Percentiles rank a stretch among this genome's conserved stretches.
Evolutionary conservation across 192 early-diverging fungal species (phyloP).

Genomic region (Pecoramyces ruminantium): DNA sequence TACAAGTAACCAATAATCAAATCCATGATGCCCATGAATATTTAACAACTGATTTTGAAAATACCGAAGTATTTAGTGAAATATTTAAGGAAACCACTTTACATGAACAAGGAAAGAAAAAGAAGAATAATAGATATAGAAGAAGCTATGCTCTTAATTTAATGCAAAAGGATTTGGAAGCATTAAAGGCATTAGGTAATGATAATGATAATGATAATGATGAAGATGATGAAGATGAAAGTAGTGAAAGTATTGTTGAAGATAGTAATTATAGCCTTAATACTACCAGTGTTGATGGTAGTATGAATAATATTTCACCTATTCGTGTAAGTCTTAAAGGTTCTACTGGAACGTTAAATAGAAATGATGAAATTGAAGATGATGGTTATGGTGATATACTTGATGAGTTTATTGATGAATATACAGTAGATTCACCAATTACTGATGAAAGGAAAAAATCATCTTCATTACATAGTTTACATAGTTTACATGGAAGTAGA

Average conservation of each 20-base stretch:
- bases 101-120: not conserved
- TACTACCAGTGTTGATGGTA: not conserved
- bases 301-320: not conserved
- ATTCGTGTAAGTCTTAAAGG: not conserved
- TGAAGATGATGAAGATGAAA: not conserved
- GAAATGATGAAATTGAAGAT: no score
- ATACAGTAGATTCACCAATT: not conserved
- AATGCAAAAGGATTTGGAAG: not conserved
- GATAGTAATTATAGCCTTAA: not conserved
- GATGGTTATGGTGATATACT: not conserved
- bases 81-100: not conserved
- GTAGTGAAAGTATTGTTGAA: not conserved
- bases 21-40: conserved; percentile 12
- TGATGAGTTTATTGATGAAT: not conserved
- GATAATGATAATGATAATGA: not conserved
- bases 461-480: not conserved
- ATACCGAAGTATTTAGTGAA: not conserved
- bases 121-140: not conserved
- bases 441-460: not conserved
- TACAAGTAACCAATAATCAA: conserved; percentile 27
- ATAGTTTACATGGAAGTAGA: not conserved
- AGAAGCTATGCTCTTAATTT: not conserved
- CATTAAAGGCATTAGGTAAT: not conserved
- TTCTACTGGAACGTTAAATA: not conserved
- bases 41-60: not conserved